phyloP scores from a whole-genome alignment of 1,139 yeast species.

The Debaryomyces fabryi region DNA sequence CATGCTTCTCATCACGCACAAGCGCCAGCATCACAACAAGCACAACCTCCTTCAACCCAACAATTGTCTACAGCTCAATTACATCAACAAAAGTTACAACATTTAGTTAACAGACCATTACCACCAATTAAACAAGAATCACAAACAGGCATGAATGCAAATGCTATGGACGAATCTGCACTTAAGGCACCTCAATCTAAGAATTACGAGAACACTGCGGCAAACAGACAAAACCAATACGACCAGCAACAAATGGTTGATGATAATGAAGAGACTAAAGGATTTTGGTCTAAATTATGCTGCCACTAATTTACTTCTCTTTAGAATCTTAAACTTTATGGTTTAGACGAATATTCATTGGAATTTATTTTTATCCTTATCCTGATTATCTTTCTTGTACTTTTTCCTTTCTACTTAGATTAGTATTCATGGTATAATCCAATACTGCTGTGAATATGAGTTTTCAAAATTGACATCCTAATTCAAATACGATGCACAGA shows the following conservation, averaged over 20 bases:
- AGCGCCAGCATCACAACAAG: slow-evolving; percentile 25
- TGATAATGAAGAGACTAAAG: slow-evolving; percentile 41
- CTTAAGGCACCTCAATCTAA: slow-evolving; percentile 21
- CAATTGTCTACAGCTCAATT: slow-evolving; percentile 46
- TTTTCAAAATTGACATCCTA: slow-evolving; percentile 4
- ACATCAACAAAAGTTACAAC: slow-evolving; percentile 54
- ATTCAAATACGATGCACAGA: not conserved
- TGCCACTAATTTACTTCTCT: slow-evolving; percentile 33
- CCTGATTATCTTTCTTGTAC: slow-evolving; percentile 4
- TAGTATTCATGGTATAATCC: not conserved
- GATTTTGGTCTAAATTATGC: slow-evolving; percentile 50
- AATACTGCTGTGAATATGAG: not conserved
- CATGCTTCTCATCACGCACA: slow-evolving; percentile 30
- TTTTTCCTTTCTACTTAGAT: slow-evolving; percentile 4
- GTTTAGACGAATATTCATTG: not conserved
- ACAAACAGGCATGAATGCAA: slow-evolving; percentile 19
- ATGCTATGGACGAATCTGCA: slow-evolving; percentile 13
- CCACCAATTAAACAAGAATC: slow-evolving; percentile 54
- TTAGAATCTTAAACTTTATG: slow-evolving; percentile 2
- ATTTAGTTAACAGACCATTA: slow-evolving; percentile 53
- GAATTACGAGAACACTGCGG: slow-evolving; percentile 23
- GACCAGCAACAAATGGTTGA: slow-evolving; percentile 42
- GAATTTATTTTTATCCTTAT: slow-evolving; percentile 3
- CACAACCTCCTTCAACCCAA: slow-evolving; percentile 19
- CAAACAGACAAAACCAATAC: slow-evolving; percentile 35